Evolutionary conservation across 2,329 filamentous ascomycete genomes (phyloP).

Genomic region (Colletotrichum sp.): DNA sequence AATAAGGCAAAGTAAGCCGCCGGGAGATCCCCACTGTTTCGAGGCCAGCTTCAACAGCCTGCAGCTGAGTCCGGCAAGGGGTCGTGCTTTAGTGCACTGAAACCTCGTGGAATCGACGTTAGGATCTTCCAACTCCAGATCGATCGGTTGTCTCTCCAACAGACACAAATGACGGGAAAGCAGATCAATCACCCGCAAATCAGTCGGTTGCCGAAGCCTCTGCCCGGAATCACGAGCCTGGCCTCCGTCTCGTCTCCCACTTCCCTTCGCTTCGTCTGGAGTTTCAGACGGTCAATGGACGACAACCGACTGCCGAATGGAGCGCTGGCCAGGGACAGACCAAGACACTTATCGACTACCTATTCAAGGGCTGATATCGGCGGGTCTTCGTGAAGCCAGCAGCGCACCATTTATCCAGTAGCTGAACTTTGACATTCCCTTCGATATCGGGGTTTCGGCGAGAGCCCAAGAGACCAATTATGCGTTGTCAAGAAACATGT

Average conservation of each 20-base stretch:
- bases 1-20: not conserved
- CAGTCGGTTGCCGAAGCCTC: not conserved
- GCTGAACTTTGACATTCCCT: not conserved
- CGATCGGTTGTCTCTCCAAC: conserved; percentile 16
- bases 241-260: not conserved
- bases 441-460: not conserved
- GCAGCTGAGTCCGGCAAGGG: not conserved
- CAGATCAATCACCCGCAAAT: not conserved
- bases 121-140: not conserved
- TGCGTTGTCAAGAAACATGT: not conserved
- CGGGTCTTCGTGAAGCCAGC: not conserved
- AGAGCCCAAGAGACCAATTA: not conserved
- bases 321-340: not conserved
- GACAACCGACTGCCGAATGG: not conserved
- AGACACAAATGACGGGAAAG: not conserved
- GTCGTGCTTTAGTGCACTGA: not conserved
- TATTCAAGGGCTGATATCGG: not conserved
- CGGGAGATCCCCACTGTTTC: not conserved
- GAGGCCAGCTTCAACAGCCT: not conserved
- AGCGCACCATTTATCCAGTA: not conserved
- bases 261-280: not conserved
- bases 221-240: not conserved
- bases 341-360: not conserved
- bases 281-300: not conserved
- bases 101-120: not conserved